phyloP scores from a whole-genome alignment of 2,329 filamentous ascomycete genomes.

The Aspergillus hortae region DNA sequence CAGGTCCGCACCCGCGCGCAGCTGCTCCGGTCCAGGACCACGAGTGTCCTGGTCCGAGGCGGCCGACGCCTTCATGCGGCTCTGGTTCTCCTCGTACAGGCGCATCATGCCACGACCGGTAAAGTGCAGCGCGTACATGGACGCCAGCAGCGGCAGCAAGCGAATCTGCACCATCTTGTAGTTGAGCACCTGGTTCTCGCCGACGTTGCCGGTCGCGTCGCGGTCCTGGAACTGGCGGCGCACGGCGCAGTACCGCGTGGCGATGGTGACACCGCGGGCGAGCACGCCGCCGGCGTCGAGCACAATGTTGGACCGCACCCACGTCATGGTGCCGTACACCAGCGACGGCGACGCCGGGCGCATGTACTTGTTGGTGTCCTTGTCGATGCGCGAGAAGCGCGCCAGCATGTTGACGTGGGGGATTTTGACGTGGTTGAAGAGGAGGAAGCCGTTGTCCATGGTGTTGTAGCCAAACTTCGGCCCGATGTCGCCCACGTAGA shows the following conservation, averaged over 20 bases:
- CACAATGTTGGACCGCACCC: slow-evolving; percentile 70
- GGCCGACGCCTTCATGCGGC: slow-evolving; percentile 56
- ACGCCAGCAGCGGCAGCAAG: slow-evolving; percentile 67
- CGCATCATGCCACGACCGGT: slow-evolving; percentile 73
- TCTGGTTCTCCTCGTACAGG: slow-evolving; percentile 69
- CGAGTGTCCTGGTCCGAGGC: slow-evolving; percentile 46
- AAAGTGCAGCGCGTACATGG: slow-evolving; percentile 75
- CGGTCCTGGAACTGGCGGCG: slow-evolving; percentile 75
- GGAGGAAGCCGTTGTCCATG: slow-evolving; percentile 77
- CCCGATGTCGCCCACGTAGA: slow-evolving; percentile 76
- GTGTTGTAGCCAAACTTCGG: slow-evolving; percentile 78
- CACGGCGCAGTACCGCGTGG: slow-evolving; percentile 69
- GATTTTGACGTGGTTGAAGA: slow-evolving; percentile 73
- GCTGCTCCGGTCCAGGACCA: slow-evolving; percentile 65
- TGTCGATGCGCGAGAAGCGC: slow-evolving; percentile 67
- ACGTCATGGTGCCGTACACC: slow-evolving; percentile 73
- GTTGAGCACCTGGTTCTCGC: slow-evolving; percentile 73
- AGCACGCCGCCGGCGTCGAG: slow-evolving; percentile 68
- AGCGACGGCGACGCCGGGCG: slow-evolving; percentile 64
- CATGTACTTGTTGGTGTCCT: slow-evolving; percentile 64
- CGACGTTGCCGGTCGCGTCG: slow-evolving; percentile 57
- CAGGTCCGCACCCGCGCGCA: slow-evolving; percentile 61
- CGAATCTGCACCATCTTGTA: slow-evolving; percentile 79
- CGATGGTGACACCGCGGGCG: slow-evolving; percentile 73
- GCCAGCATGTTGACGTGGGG: slow-evolving; percentile 72